These are phyloP conservation scores for Leccinum fallax DNA, from an alignment of 1,284 basidiomycete species.

Conservation along the genomic window DNA sequence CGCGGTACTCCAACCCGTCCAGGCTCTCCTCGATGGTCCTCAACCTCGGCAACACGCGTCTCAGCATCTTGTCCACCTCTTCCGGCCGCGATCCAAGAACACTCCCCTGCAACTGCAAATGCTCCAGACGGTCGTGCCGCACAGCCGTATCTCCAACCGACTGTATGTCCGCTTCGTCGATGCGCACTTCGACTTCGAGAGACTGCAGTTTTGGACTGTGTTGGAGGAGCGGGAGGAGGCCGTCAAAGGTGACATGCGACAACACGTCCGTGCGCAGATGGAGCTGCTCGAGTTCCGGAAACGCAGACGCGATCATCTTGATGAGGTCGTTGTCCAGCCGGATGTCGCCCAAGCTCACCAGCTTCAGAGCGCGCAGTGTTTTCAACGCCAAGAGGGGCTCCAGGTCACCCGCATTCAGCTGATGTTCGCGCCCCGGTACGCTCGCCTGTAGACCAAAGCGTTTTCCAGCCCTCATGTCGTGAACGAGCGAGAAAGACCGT, in stretches of 20 bases:
- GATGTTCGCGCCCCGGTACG: conserved; percentile 21
- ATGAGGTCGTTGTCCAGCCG: conserved; percentile 19
- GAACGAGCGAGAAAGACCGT: conserved; percentile 26
- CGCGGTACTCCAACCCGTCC: conserved; percentile 13
- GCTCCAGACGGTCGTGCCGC: conserved; percentile 14
- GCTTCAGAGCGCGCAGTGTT: conserved; percentile 17
- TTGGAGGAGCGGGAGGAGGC: conserved; percentile 20
- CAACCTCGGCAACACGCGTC: conserved; percentile 23
- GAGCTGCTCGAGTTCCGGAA: conserved; percentile 25
- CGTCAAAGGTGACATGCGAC: conserved; percentile 23
- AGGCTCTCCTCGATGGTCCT: conserved; percentile 24
- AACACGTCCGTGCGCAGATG: conserved; percentile 3
- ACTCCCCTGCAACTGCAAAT: conserved; percentile 20
- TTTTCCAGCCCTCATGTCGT: conserved; percentile 19
- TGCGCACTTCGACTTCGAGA: conserved; percentile 5
- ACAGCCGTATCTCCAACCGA: conserved; percentile 18
- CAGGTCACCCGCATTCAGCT: conserved; percentile 13
- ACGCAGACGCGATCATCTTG: conserved; percentile 17
- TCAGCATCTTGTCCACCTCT: conserved; percentile 24
- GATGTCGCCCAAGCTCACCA: conserved; percentile 21
- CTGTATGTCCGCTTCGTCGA: conserved; percentile 20
- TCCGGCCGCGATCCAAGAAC: conserved; percentile 17
- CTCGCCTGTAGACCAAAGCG: conserved; percentile 25
- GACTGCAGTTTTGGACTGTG: conserved; percentile 20
- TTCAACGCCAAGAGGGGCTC: conserved; percentile 18